Evolutionary conservation across 495 filamentous ascomycete species (phyloP).

Genomic region (Penicillium flavigenum): DNA sequence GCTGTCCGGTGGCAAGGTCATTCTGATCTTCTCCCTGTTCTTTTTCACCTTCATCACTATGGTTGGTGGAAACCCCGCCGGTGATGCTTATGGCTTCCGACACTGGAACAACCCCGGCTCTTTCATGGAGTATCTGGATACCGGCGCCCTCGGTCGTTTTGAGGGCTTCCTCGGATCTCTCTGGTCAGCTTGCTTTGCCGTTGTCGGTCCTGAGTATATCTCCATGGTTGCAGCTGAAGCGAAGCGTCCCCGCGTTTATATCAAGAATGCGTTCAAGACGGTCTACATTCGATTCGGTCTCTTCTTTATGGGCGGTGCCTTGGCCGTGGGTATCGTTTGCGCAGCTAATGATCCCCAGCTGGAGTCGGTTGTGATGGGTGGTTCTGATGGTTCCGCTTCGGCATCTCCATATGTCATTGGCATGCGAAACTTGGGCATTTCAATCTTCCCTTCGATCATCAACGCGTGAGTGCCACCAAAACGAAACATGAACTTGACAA

Average conservation of each 20-base stretch:
- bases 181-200: constrained; percentile 45
- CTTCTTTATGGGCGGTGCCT: constrained; percentile 73
- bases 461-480: constrained; percentile 24
- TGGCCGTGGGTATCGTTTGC: constrained; percentile 67
- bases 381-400: constrained; percentile 44
- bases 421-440: constrained; percentile 69
- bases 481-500: background rate
- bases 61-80: constrained; percentile 68
- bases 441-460: constrained; percentile 31
- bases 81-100: constrained; percentile 74
- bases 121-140: constrained; percentile 54
- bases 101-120: constrained; percentile 43
- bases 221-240: constrained; percentile 79
- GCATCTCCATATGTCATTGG: constrained; percentile 79
- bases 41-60: constrained; percentile 54
- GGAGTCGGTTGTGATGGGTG: constrained; percentile 36
- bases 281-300: constrained; percentile 70
- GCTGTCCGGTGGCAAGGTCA: constrained; percentile 66
- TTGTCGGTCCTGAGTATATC: constrained; percentile 71
- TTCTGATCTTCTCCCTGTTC: constrained; percentile 62
- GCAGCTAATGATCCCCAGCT: constrained; percentile 56
- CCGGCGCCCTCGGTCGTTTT: constrained; percentile 65
- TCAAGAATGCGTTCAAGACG: constrained; percentile 67
- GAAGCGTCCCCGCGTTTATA: constrained; percentile 59
- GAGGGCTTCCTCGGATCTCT: constrained; percentile 70